phyloP scores from a whole-genome alignment of 441 rosid genomes.

The Metrosideros polymorpha region DNA sequence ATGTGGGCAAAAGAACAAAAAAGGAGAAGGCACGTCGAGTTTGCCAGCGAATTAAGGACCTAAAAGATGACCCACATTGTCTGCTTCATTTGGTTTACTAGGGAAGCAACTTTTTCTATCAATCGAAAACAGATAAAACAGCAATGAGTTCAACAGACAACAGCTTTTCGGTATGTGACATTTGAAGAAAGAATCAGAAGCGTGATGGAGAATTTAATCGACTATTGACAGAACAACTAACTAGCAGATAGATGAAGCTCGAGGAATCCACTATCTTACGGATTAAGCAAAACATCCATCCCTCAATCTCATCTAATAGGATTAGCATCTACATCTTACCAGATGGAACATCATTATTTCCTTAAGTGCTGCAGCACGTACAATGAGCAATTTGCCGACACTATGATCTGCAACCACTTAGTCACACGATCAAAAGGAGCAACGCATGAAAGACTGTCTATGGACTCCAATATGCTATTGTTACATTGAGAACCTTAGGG shows the following conservation, averaged over 20 bases:
- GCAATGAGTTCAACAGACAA: background rate
- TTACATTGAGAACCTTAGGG: background rate
- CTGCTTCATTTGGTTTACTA: background rate
- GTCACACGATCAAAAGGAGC: fast-evolving
- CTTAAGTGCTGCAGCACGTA: background rate
- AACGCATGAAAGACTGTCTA: background rate
- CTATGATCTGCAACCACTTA: background rate
- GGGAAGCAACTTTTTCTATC: background rate
- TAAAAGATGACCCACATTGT: background rate
- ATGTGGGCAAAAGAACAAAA: background rate
- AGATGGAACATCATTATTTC: background rate
- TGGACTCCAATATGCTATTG: background rate
- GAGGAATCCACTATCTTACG: background rate
- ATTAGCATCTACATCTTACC: background rate
- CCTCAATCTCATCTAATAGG: background rate
- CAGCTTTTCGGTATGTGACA: background rate
- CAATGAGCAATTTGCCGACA: background rate
- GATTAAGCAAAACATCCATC: background rate
- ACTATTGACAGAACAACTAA: background rate
- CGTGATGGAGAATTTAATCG: background rate
- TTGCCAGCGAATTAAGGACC: background rate
- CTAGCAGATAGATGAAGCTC: background rate
- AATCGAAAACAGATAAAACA: background rate
- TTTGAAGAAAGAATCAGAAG: background rate
- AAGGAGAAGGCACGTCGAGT: background rate